Evolutionary conservation across 768 basidiomycete species (phyloP).

Genomic region (Phaeotremella fagi): DNA sequence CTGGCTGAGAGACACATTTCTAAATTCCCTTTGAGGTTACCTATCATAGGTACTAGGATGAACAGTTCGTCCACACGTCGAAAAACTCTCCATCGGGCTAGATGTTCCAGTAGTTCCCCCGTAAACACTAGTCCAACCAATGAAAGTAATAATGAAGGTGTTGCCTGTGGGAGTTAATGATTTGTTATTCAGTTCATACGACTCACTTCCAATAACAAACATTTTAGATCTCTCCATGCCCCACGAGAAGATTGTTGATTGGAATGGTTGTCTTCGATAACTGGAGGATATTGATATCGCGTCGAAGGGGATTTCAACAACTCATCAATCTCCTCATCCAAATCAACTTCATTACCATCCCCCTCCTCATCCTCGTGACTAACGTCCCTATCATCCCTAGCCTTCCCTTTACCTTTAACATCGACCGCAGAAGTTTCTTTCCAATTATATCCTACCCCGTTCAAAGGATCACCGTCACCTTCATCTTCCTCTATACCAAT

Average conservation of each 20-base stretch:
- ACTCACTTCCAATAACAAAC: slow-evolving; percentile 43
- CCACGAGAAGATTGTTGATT: neutral
- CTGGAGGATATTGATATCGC: neutral
- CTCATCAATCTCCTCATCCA: neutral
- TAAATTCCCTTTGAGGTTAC: slow-evolving; percentile 89
- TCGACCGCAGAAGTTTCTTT: neutral
- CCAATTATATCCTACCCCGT: neutral
- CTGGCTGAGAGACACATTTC: slow-evolving; percentile 98
- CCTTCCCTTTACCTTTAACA: neutral
- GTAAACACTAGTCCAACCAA: slow-evolving; percentile 81
- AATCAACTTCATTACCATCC: slow-evolving; percentile 3
- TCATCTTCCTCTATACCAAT: slow-evolving; percentile 3
- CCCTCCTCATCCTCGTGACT: neutral
- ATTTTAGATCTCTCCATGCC: slow-evolving; percentile 25
- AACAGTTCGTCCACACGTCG: slow-evolving; percentile 86
- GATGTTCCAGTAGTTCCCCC: slow-evolving; percentile 78
- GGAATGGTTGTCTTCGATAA: neutral
- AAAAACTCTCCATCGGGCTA: slow-evolving; percentile 92
- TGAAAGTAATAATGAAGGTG: slow-evolving; percentile 79
- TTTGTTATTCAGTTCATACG: neutral
- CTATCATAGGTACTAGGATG: slow-evolving; percentile 86
- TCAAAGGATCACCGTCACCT: neutral
- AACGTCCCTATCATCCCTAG: neutral
- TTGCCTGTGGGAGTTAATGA: slow-evolving; percentile 56
- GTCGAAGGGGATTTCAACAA: neutral